Evolutionary conservation across 129 eudicot species (phyloP), one percentile per base, ranked within the genome.

Genomic region (Arctium lappa): DNA sequence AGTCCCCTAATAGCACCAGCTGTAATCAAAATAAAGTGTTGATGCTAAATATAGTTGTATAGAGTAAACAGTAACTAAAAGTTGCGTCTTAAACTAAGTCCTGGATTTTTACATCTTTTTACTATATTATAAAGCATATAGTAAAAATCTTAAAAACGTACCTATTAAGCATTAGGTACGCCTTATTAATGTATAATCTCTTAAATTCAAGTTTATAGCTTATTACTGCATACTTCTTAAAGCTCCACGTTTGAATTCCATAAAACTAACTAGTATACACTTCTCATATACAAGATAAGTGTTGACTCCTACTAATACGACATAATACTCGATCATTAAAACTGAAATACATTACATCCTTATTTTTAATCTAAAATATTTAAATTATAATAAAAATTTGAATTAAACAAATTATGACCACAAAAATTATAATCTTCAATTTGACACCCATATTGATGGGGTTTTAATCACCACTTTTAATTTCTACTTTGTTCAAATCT

Each of bases 1-100:
- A 95, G 88, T 93, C 98, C 48, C 99, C 99, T 76, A 95, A 88
- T 71, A 95, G 89, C 87, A 95, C 99, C 80, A 95, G 87, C 99
- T 95, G 94, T 84, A 91, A 74, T 75, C 50, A 63, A 79, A 74
- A 82, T 27, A 73, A 40, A 84, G 72, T 71, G 30, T 38, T 46
- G 69, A 16, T 73, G 68, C 30, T 69, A 70, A 75, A 72, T 62
- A 39, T 36, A 72, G 36, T n/a, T 44, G 10, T 12, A 71, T 15
- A 65, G 37, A 76, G 11, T 3, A 16, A 8, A 32, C 11, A 22
- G 32, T 13, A 2, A 42, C 32, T n/a, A 31, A 44, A 42, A 44
- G 53, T 10, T 10, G 53, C 3, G 13, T 44, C 62, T 48, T 12
- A 48, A 42, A 31, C 32, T 22, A 4, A 30, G 6, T 66, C n/a